Conservation (phyloP, 805 yeast genomes). For the Komagataella pseudopastoris region DNA sequence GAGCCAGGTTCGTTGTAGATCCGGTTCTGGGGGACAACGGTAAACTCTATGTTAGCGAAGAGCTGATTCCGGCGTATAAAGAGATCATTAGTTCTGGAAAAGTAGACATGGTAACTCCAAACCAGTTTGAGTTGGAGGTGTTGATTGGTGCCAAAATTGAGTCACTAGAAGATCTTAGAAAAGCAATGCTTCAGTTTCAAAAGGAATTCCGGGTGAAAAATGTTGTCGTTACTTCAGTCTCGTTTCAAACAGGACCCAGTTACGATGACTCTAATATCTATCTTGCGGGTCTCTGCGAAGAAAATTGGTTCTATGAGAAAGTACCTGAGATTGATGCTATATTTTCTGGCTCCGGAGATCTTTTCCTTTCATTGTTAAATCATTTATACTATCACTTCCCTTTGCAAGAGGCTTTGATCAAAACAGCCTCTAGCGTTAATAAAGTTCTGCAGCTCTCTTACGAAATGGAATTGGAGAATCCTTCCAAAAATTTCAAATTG, state of each 20-base stretch:
- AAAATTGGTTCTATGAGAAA: conserved; percentile 18
- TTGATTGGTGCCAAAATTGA: conserved; percentile 33
- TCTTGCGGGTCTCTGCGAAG: background rate
- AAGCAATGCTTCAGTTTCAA: conserved; percentile 28
- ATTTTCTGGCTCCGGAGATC: conserved; percentile 67
- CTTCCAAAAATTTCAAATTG: conserved; percentile 3
- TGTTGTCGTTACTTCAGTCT: conserved; percentile 48
- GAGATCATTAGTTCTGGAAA: conserved; percentile 26
- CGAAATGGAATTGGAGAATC: conserved; percentile 9
- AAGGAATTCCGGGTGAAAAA: conserved; percentile 29
- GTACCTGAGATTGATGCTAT: conserved; percentile 40
- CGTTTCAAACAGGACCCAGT: conserved; percentile 8
- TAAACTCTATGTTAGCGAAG: conserved; percentile 53
- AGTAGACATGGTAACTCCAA: conserved; percentile 50
- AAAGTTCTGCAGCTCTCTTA: conserved; percentile 27
- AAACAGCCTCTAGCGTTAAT: conserved; percentile 25
- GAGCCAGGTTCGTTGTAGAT: conserved; percentile 53
- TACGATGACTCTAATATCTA: conserved; percentile 9
- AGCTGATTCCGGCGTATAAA: conserved; percentile 37
- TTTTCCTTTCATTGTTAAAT: conserved; percentile 49
- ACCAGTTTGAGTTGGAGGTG: conserved; percentile 61
- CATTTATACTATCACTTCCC: conserved; percentile 27
- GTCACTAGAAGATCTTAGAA: conserved; percentile 20
- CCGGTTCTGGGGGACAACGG: conserved; percentile 94
- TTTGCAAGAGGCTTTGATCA: conserved; percentile 21